Percentiles rank a stretch among this genome's conserved stretches.
phyloP scores from a whole-genome alignment of 306 rosid genomes.

The Ammopiptanthus mongolicus region DNA sequence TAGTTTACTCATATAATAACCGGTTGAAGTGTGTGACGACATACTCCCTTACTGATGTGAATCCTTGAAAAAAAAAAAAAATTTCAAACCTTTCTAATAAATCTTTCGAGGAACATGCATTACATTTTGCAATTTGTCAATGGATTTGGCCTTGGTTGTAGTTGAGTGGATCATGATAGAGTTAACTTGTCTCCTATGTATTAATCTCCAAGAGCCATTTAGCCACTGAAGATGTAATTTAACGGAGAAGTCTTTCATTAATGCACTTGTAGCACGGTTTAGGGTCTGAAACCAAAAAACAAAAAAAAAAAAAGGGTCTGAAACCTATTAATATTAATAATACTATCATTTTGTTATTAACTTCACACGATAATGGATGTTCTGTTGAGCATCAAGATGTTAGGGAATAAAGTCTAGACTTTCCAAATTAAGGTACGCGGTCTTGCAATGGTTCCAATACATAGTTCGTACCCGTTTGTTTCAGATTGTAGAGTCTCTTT shows the following conservation, averaged over 20 bases:
- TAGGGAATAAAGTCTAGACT: background rate
- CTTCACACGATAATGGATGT: background rate
- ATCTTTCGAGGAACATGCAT: background rate
- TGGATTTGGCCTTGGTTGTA: background rate
- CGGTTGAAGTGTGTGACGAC: constrained; percentile 47
- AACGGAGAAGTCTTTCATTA: constrained; percentile 7
- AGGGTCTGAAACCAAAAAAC: too few species aligned
- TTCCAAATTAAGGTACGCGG: background rate
- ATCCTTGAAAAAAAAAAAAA: constrained; percentile 2
- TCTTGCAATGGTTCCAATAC: background rate
- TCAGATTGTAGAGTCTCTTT: too few species aligned
- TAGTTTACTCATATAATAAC: constrained; percentile 54
- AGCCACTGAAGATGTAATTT: background rate
- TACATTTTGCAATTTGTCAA: background rate
- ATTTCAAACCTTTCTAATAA: background rate
- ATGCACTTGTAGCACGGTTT: background rate
- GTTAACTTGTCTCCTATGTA: background rate
- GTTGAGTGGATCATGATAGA: background rate
- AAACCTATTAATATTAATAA: background rate
- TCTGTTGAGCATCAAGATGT: background rate
- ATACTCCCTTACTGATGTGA: constrained; percentile 18
- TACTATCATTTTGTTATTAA: background rate
- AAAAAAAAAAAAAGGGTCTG: too few species aligned
- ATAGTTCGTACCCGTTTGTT: too few species aligned
- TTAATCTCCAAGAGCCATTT: background rate